Percentiles rank a stretch among this genome's conserved stretches.
Conservation (phyloP, 306 rosid species). For the Prosopis cineraria region DNA sequence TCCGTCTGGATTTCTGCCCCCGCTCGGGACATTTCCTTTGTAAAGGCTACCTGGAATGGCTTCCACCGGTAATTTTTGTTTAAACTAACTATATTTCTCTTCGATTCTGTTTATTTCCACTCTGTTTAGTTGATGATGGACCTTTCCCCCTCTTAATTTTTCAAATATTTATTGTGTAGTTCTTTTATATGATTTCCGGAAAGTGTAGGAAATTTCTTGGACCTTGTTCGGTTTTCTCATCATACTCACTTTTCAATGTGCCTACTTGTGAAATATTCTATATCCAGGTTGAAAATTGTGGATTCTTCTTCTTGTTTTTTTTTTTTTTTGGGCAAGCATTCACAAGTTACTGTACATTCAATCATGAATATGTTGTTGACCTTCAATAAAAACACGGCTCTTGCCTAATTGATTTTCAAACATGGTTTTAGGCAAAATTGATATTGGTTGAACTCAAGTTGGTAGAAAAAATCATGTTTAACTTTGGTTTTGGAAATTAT, state of each 20-base stretch:
- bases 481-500: too few relatives aligned
- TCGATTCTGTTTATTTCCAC: background rate
- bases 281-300: background rate
- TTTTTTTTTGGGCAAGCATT: background rate
- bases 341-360: background rate
- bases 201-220: background rate
- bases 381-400: background rate
- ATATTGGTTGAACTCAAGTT: too few relatives aligned
- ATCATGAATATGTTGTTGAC: background rate
- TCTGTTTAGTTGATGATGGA: background rate
- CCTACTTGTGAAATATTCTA: background rate
- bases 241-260: background rate
- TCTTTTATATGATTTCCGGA: background rate
- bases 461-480: too few relatives aligned
- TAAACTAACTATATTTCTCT: background rate
- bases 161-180: background rate
- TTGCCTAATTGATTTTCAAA: too few relatives aligned
- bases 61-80: constrained; percentile 50
- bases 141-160: background rate
- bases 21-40: constrained; percentile 45
- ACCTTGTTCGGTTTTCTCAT: background rate
- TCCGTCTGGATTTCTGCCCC: constrained; percentile 72
- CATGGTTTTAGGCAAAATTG: too few relatives aligned
- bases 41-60: constrained; percentile 55
- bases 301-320: background rate